Percentiles rank a stretch among this genome's conserved stretches.
These are phyloP conservation scores for Favolaschia claudopus DNA, from an alignment of 768 basidiomycete genomes.

Conservation along the genomic window DNA sequence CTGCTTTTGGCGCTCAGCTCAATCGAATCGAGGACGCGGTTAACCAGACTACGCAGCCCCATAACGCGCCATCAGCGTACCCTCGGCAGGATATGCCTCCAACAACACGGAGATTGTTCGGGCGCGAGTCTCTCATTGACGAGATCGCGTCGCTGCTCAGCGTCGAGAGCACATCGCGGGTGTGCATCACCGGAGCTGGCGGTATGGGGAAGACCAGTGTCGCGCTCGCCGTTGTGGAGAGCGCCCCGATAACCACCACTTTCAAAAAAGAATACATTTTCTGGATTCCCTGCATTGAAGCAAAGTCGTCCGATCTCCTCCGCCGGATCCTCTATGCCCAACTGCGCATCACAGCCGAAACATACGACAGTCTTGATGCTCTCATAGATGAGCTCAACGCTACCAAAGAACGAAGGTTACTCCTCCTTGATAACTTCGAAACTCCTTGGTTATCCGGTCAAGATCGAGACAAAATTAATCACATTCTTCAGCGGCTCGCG, in stretches of 20 bases:
- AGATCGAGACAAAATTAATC: conserved; percentile 30
- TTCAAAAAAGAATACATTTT: conserved; percentile 34
- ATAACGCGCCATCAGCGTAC: background rate
- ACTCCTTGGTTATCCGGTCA: conserved; percentile 42
- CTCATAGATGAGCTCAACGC: conserved; percentile 31
- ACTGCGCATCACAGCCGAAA: conserved; percentile 31
- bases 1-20: background rate
- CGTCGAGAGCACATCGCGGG: background rate
- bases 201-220: no score
- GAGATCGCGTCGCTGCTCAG: conserved; percentile 11
- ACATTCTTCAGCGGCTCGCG: conserved; percentile 34
- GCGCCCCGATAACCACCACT: conserved; percentile 26
- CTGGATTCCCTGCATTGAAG: conserved; percentile 43
- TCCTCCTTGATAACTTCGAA: conserved; percentile 51
- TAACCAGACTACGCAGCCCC: conserved; percentile 1
- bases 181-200: no score
- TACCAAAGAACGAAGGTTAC: conserved; percentile 32
- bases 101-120: conserved; percentile 13
- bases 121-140: conserved; percentile 18
- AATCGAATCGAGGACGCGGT: conserved; percentile 1
- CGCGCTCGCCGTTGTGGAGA: conserved; percentile 39
- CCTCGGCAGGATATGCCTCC: conserved; percentile 20
- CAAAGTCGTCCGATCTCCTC: conserved; percentile 33
- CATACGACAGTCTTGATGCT: conserved; percentile 27
- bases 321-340: conserved; percentile 32